These are phyloP conservation scores for Capronia epimyces DNA, from an alignment of 2,329 filamentous ascomycete species.

Conservation along the genomic window DNA sequence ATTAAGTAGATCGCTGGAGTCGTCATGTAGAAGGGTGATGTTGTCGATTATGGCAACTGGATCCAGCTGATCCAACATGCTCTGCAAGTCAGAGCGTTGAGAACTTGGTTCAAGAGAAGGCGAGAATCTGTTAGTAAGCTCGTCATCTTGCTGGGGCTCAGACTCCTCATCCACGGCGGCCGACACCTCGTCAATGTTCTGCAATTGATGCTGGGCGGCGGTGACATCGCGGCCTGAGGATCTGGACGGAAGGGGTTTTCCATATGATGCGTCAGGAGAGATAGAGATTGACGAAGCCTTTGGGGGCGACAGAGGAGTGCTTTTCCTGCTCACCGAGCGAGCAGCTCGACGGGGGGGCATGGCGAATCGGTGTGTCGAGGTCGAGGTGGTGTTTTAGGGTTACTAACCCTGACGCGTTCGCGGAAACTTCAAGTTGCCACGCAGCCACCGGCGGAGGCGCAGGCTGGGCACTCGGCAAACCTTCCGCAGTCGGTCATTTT, in stretches of 20 bases:
- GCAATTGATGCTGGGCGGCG: constrained; percentile 10
- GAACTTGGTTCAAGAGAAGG: constrained; percentile 1
- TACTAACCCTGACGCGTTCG: constrained; percentile 15
- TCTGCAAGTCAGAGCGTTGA: constrained; percentile 3
- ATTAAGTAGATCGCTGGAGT: constrained; percentile 2
- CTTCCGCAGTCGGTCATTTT: neutral
- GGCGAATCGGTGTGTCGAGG: constrained; percentile 6
- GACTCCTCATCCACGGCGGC: constrained; percentile 10
- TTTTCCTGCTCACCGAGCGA: constrained; percentile 18
- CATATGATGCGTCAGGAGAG: constrained; percentile 8
- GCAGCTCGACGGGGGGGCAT: constrained; percentile 15
- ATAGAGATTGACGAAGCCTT: constrained; percentile 1
- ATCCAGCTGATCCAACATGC: constrained; percentile 14
- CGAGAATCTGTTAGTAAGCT: neutral
- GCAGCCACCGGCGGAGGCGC: neutral
- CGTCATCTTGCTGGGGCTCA: neutral
- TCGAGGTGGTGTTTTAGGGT: constrained; percentile 14
- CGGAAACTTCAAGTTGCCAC: constrained; percentile 3
- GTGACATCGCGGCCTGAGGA: constrained; percentile 11
- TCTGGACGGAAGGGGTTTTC: constrained; percentile 8
- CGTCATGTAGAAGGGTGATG: neutral
- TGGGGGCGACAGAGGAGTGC: constrained; percentile 19
- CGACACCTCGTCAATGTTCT: constrained; percentile 7
- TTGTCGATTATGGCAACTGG: constrained; percentile 20
- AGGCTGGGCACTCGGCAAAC: neutral